Conservation (phyloP, 495 filamentous ascomycete genomes). For the Glutinoglossum americanum region DNA sequence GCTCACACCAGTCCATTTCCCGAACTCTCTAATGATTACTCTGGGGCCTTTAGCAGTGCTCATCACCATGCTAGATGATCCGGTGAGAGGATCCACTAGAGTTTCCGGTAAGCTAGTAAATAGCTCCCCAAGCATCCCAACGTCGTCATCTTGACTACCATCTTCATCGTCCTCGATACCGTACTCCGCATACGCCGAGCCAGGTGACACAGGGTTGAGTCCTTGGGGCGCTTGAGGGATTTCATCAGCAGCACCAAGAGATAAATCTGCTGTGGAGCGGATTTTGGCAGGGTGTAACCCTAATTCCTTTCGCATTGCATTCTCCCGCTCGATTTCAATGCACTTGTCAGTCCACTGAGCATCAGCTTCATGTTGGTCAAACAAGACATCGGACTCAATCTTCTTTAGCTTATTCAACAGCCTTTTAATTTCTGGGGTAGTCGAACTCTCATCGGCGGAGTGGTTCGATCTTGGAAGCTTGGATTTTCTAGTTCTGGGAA, state of each 20-base stretch:
- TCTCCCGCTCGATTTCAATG: slow-evolving; percentile 41
- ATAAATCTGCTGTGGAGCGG: not conserved
- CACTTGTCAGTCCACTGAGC: slow-evolving; percentile 46
- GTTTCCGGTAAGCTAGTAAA: slow-evolving; percentile 25
- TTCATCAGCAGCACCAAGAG: not conserved
- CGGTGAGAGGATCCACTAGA: slow-evolving; percentile 30
- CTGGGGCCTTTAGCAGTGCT: slow-evolving; percentile 26
- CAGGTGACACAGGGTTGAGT: not conserved
- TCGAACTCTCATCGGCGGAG: slow-evolving; percentile 11
- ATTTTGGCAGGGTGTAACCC: not conserved
- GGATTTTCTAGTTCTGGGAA: slow-evolving; percentile 19
- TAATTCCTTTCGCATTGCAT: slow-evolving; percentile 16
- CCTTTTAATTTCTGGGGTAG: slow-evolving; percentile 32
- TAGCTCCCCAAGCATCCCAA: slow-evolving; percentile 44
- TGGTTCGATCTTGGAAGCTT: slow-evolving; percentile 13
- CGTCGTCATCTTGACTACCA: slow-evolving; percentile 17
- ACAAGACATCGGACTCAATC: slow-evolving; percentile 69
- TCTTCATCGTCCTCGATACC: slow-evolving; percentile 18
- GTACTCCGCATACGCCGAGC: not conserved
- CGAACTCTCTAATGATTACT: slow-evolving; percentile 59
- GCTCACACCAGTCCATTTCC: slow-evolving; percentile 47
- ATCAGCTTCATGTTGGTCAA: slow-evolving; percentile 59
- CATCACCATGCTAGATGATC: slow-evolving; percentile 28
- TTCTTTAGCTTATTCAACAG: slow-evolving; percentile 47
- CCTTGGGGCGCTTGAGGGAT: not conserved